These are phyloP conservation scores for Lachancea cidri DNA, from an alignment of 805 yeast genomes.

Conservation along the genomic window DNA sequence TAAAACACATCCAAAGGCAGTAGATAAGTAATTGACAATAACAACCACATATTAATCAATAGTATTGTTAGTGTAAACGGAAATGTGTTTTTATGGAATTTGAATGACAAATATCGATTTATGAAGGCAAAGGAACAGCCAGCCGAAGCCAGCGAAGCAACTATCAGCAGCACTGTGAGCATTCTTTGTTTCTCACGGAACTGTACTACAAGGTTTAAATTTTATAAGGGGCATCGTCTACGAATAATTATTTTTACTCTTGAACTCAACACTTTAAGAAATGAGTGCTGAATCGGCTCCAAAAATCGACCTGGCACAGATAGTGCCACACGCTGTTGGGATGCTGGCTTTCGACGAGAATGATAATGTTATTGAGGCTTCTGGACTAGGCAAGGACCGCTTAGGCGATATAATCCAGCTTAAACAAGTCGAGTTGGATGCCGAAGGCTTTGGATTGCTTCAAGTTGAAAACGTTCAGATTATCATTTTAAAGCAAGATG, in stretches of 20 bases:
- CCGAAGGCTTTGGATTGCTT: slow-evolving; percentile 25
- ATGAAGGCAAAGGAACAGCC: slow-evolving; percentile 18
- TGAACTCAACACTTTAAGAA: neutral
- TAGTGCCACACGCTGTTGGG: slow-evolving; percentile 26
- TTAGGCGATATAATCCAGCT: slow-evolving; percentile 23
- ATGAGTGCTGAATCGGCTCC: slow-evolving; percentile 2
- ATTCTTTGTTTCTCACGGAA: too few species aligned
- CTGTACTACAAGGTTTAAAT: neutral
- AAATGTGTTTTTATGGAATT: slow-evolving; percentile 23
- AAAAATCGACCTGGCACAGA: slow-evolving; percentile 10
- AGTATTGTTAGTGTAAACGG: slow-evolving; percentile 20
- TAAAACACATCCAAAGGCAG: slow-evolving; percentile 27
- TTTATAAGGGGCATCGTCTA: neutral
- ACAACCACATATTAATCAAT: slow-evolving; percentile 23
- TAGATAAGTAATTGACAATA: slow-evolving; percentile 26
- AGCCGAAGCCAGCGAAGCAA: neutral
- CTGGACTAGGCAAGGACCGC: slow-evolving; percentile 29
- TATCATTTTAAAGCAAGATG: slow-evolving; percentile 24
- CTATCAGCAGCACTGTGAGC: neutral
- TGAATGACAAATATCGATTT: slow-evolving; percentile 27
- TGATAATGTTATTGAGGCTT: slow-evolving; percentile 26
- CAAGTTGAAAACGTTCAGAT: slow-evolving; percentile 18
- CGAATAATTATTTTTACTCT: neutral
- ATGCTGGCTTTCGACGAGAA: slow-evolving; percentile 30
- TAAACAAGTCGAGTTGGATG: slow-evolving; percentile 19